phyloP scores from a whole-genome alignment of 495 filamentous ascomycete species.

The Cercophora scortea region DNA sequence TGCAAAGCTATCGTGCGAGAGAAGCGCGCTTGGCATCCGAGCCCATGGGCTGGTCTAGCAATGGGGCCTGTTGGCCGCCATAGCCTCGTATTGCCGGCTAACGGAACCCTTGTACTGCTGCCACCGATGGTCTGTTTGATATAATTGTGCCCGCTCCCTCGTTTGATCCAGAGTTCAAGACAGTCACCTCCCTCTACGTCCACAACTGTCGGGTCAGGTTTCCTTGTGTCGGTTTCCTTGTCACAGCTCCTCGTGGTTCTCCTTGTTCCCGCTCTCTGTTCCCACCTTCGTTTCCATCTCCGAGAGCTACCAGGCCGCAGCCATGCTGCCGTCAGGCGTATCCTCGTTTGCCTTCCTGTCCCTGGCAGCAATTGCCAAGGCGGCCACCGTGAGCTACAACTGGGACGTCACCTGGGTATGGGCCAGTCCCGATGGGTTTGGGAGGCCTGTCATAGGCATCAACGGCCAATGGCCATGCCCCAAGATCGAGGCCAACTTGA shows the following conservation, averaged over 20 bases:
- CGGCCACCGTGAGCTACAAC: conserved; percentile 30
- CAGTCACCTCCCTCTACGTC: not conserved
- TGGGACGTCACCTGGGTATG: conserved; percentile 69
- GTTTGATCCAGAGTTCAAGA: too few relatives aligned
- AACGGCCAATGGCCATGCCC: conserved; percentile 72
- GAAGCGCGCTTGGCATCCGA: conserved; percentile 5
- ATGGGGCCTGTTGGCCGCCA: not conserved
- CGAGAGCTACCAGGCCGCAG: not conserved
- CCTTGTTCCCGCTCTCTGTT: not conserved
- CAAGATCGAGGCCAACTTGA: conserved; percentile 56
- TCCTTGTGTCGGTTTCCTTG: not conserved
- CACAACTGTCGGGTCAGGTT: not conserved
- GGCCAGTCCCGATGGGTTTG: conserved; percentile 59
- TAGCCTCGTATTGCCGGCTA: conserved; percentile 2
- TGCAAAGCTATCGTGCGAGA: not conserved
- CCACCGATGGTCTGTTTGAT: too few relatives aligned
- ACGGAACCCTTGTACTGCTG: too few relatives aligned
- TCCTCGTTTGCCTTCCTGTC: conserved; percentile 11
- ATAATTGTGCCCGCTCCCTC: too few relatives aligned
- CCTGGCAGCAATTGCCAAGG: conserved; percentile 14
- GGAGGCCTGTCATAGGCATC: conserved; percentile 67
- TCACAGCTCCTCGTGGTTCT: not conserved
- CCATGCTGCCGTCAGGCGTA: conserved; percentile 12
- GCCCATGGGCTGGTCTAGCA: not conserved
- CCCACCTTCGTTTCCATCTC: not conserved